Conservation (phyloP, 2,329 filamentous ascomycete genomes). For the Fusarium xyrophilum region DNA sequence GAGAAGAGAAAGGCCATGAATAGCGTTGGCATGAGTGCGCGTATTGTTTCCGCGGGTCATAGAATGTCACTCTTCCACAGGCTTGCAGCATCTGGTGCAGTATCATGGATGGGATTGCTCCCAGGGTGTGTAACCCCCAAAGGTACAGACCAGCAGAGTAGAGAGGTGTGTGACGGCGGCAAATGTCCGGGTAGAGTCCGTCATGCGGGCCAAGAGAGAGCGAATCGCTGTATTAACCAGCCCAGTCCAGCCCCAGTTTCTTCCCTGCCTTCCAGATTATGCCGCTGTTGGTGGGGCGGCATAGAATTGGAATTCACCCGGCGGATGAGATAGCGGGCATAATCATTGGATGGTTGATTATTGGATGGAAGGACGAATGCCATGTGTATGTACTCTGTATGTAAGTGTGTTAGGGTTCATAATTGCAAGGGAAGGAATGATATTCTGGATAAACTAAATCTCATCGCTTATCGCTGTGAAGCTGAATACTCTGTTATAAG, state of each 20-base stretch:
- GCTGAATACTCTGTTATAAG: background rate
- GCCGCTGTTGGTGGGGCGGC: constrained; percentile 38
- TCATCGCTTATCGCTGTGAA: constrained; percentile 19
- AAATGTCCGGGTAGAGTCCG: constrained; percentile 14
- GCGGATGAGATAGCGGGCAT: constrained; percentile 31
- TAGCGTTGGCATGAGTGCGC: background rate
- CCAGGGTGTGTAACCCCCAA: constrained; percentile 10
- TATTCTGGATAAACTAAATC: constrained; percentile 15
- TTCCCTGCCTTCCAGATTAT: constrained; percentile 18
- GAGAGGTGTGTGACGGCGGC: constrained; percentile 16
- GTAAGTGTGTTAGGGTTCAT: background rate
- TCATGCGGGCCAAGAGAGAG: constrained; percentile 16
- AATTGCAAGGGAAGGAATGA: background rate
- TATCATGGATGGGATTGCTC: constrained; percentile 33
- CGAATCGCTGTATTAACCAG: background rate
- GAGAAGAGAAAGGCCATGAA: constrained; percentile 5
- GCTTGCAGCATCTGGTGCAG: background rate
- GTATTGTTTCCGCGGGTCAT: constrained; percentile 1
- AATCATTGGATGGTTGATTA: background rate
- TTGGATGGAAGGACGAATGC: constrained; percentile 2
- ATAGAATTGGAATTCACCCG: constrained; percentile 37
- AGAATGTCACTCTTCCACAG: constrained; percentile 10
- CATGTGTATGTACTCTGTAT: no score
- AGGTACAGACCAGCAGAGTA: background rate
- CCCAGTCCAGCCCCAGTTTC: background rate